These are phyloP conservation scores for Penicillium italicum DNA, from an alignment of 2,329 filamentous ascomycete species.

Conservation along the genomic window DNA sequence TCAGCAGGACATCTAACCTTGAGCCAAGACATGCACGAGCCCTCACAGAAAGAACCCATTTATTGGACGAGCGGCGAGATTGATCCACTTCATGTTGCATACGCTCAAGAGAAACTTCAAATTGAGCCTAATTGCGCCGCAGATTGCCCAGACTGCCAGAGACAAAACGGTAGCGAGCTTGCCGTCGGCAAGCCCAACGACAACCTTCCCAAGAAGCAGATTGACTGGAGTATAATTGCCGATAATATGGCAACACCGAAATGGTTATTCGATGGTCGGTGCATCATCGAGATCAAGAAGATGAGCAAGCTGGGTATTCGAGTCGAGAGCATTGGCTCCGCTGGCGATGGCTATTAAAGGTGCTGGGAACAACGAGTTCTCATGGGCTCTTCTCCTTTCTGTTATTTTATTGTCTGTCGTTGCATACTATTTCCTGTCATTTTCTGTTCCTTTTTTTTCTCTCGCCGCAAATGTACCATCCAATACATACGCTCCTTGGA, in stretches of 20 bases:
- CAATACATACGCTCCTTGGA: not conserved
- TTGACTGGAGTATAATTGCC: conserved; percentile 13
- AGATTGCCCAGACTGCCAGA: conserved; percentile 17
- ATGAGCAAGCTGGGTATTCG: conserved; percentile 15
- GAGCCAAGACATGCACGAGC: not conserved
- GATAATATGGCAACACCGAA: conserved; percentile 13
- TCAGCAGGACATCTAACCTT: not conserved
- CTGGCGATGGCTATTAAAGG: not conserved
- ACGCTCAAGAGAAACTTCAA: not conserved
- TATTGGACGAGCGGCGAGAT: not conserved
- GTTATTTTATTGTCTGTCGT: not conserved
- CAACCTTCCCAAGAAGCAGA: conserved; percentile 9
- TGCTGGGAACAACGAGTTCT: not conserved
- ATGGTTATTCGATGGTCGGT: conserved; percentile 18
- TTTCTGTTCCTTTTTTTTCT: not conserved
- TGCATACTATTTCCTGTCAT: not conserved
- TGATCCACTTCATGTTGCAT: too few relatives aligned
- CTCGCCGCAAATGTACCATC: not conserved
- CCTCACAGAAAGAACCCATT: too few relatives aligned
- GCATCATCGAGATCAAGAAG: conserved; percentile 13
- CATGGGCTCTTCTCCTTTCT: not conserved
- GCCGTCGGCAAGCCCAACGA: not conserved
- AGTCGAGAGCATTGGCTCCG: conserved; percentile 18
- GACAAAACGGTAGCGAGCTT: not conserved
- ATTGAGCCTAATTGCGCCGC: conserved; percentile 13